Percentiles rank a stretch among this genome's conserved stretches.
phyloP scores from a whole-genome alignment of 345 rosid genomes.

The Syzygium aqueum region DNA sequence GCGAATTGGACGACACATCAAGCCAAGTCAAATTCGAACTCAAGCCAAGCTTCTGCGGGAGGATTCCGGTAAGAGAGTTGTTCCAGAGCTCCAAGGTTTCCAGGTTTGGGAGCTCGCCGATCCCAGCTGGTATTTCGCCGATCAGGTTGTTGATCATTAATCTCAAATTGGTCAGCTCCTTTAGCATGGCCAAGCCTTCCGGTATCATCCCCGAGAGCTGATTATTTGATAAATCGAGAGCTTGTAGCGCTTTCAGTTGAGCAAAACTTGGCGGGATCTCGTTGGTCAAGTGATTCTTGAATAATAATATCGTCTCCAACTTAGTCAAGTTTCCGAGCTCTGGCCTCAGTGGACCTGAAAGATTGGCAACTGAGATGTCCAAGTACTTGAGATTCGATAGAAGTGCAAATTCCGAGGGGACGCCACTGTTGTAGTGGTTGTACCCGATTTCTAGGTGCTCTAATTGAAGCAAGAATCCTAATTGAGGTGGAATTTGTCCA shows the following conservation, averaged over 20 bases:
- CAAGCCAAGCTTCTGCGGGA: conserved; percentile 75
- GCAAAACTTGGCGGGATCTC: conserved; percentile 56
- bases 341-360: conserved; percentile 50
- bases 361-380: conserved; percentile 51
- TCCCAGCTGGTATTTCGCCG: conserved; percentile 57
- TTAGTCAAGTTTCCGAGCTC: conserved; percentile 52
- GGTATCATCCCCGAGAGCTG: conserved; percentile 66
- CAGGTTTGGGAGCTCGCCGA: conserved; percentile 67
- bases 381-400: conserved; percentile 51
- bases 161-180: conserved; percentile 51
- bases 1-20: conserved; percentile 75
- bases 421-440: conserved; percentile 39
- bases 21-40: conserved; percentile 45
- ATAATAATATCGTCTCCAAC: conserved; percentile 47
- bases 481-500: conserved; percentile 54
- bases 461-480: conserved; percentile 50
- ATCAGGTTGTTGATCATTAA: conserved; percentile 47
- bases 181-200: conserved; percentile 30
- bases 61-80: conserved; percentile 61
- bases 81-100: conserved; percentile 56
- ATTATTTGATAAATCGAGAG: conserved; percentile 68
- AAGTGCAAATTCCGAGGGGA: conserved; percentile 48
- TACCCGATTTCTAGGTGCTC: conserved; percentile 79
- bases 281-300: conserved; percentile 46
- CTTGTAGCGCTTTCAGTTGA: conserved; percentile 34